Conservation (phyloP, 129 eudicot genomes). For the Heracleum sosnowskyi region DNA sequence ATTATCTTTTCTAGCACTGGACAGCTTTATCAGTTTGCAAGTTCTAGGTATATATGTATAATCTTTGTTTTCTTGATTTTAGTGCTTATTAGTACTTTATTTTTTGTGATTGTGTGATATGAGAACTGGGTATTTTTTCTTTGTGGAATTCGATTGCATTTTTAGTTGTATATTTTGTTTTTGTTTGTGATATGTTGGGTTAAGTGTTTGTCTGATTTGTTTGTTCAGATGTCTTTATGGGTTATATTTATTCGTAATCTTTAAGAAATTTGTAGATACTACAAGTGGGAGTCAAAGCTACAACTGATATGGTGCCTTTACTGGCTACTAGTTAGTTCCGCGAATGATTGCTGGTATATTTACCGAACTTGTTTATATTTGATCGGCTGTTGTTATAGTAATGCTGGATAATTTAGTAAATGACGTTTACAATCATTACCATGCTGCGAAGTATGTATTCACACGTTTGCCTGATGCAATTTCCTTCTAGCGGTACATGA, state of each 20-base stretch:
- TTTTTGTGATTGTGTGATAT: no score
- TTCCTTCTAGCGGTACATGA: no score
- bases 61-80: background rate
- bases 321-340: background rate
- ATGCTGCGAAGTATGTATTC: background rate
- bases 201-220: background rate
- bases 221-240: no score
- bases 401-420: background rate
- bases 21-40: conserved; percentile 36
- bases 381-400: background rate
- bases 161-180: no score
- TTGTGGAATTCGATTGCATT: no score
- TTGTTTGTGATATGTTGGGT: no score
- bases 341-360: no score
- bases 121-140: no score
- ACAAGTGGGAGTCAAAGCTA: background rate
- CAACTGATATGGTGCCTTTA: background rate
- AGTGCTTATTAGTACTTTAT: no score
- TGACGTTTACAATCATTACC: background rate
- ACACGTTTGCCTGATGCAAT: background rate
- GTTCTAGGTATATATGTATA: conserved; percentile 15
- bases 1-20: conserved; percentile 41
- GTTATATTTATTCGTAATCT: no score
- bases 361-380: no score
- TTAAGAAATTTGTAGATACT: background rate